phyloP scores from a whole-genome alignment of 306 rosid species.

The Parietaria judaica region DNA sequence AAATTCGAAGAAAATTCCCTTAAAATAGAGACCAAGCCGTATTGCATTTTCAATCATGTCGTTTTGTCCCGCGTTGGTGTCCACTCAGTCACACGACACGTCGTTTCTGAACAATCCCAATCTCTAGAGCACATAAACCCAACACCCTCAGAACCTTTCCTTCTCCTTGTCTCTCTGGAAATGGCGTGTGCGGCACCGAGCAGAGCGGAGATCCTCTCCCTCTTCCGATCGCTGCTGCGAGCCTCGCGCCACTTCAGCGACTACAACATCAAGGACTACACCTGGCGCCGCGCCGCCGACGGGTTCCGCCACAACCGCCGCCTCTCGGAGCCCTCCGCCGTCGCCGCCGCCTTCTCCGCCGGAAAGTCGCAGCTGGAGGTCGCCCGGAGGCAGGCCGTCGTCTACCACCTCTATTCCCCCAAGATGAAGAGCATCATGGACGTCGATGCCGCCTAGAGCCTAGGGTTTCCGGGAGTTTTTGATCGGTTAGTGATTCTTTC shows the following conservation, averaged over 20 bases:
- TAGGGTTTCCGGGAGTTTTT: not conserved
- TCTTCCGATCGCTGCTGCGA: slow-evolving; percentile 52
- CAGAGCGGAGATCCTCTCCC: slow-evolving; percentile 31
- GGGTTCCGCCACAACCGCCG: slow-evolving; percentile 45
- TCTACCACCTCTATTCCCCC: slow-evolving; percentile 61
- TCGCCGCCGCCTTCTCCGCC: slow-evolving; percentile 33
- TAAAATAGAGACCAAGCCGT: too few species aligned
- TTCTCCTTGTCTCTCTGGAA: slow-evolving; percentile 3
- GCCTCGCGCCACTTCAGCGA: slow-evolving; percentile 50
- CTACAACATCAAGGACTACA: slow-evolving; percentile 74
- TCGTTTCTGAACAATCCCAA: too few species aligned
- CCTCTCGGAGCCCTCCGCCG: slow-evolving; percentile 38
- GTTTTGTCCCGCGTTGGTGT: too few species aligned
- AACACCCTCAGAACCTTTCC: too few species aligned
- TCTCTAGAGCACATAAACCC: too few species aligned
- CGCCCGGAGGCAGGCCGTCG: slow-evolving; percentile 50
- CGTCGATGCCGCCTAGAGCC: not conserved
- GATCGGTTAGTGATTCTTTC: slow-evolving; percentile 3
- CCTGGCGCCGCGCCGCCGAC: slow-evolving; percentile 57
- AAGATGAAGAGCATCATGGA: slow-evolving; percentile 63
- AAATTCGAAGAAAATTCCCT: too few species aligned
- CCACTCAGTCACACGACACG: too few species aligned
- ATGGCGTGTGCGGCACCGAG: slow-evolving; percentile 34
- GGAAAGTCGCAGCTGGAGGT: slow-evolving; percentile 51
- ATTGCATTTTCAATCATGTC: too few species aligned